Evolutionary conservation across 2,329 filamentous ascomycete genomes (phyloP).

Genomic region (Verticillium dahliae): DNA sequence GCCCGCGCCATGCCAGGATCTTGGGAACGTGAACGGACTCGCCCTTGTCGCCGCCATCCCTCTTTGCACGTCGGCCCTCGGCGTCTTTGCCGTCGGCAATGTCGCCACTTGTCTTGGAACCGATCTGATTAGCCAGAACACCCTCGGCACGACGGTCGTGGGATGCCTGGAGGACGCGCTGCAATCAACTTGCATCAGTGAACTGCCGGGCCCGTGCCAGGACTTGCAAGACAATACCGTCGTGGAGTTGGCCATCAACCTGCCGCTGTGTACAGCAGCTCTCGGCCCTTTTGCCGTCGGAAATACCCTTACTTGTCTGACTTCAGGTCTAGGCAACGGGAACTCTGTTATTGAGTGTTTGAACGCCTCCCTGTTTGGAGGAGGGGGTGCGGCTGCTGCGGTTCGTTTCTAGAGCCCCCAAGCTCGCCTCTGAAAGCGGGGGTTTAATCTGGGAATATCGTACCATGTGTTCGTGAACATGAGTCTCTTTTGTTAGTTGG

Average conservation of each 20-base stretch:
- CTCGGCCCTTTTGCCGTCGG: neutral
- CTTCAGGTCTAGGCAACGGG: neutral
- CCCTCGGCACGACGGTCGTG: neutral
- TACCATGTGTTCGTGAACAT: too few species aligned
- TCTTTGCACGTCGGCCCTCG: neutral
- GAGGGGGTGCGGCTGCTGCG: too few species aligned
- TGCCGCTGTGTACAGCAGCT: neutral
- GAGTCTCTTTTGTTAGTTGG: too few species aligned
- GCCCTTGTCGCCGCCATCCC: neutral
- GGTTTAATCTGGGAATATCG: too few species aligned
- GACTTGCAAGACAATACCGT: neutral
- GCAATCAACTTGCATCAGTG: neutral
- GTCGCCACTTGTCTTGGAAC: neutral
- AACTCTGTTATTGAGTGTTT: neutral
- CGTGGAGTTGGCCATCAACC: neutral
- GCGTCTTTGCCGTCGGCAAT: conserved; percentile 1
- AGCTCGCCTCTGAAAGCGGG: too few species aligned
- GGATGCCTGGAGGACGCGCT: neutral
- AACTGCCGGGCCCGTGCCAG: neutral
- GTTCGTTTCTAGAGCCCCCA: too few species aligned
- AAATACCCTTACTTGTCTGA: neutral
- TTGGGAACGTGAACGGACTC: neutral
- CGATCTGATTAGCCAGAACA: neutral
- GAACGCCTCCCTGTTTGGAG: neutral
- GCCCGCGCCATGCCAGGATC: neutral